Evolutionary conservation across 2,329 filamentous ascomycete genomes (phyloP), one percentile per base, ranked within the genome.

Genomic region (Nemania bipapillata): DNA sequence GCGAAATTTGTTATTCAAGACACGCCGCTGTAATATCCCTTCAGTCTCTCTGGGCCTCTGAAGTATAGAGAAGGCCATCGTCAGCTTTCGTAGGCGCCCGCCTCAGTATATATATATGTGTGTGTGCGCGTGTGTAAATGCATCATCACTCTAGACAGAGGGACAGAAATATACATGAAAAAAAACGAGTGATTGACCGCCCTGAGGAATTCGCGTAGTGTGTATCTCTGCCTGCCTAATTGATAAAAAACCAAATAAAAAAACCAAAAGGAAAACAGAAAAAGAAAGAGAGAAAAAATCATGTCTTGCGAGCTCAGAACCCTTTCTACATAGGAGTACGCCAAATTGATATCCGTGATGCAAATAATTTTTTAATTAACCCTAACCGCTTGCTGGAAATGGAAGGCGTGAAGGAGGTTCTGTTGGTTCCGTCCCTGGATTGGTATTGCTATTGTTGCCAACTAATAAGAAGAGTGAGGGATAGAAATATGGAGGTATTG

Each of bases 221-320:
- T 22, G 15, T 49, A 24, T 32, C 4, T 32, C 4, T 32, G 30
- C 30, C 30, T 32, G 45, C 63, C 28, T 45, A 56, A 20, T 9
- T 40, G 32, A 35, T 26, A 54, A 42, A 45, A 17, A 56, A 12
- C 4, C n/a, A 30, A 56, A 12, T 1, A 40, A 35, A 55, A 40
- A 24, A 1, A 24, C 15, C 17, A 12, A 37, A 40, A 35, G 17
- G 40, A 24, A 55, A 7, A 37, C 15, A 55, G 17, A 56, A 30
- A 8, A 30, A 7, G 15, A 5, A 54, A 45, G 24, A 17, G 20
- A 28, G 32, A 32, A 20, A 49, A 40, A 54, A 6, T 50, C 30
- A 32, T 62, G 56, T 70, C 68, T 70, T 63, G 62, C 62, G 69
- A 70, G 35, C 50, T 35, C 40, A 54, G 35, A 63, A 63, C 54